phyloP scores from a whole-genome alignment of 1,139 yeast genomes.

The Suhomyces ambrosiae region DNA sequence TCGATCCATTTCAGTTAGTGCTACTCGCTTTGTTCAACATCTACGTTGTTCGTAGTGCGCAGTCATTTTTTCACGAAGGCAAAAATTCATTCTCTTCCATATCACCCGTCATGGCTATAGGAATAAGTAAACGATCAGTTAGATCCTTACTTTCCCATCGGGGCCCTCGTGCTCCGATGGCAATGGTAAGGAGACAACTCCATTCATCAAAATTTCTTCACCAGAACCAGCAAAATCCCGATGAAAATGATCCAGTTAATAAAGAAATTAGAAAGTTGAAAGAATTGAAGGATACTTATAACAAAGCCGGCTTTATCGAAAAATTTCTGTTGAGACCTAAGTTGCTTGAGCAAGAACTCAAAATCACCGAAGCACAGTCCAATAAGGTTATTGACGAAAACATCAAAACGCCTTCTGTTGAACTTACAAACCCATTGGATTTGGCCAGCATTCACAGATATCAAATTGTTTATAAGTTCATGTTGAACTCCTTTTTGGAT shows the following conservation, averaged over 20 bases:
- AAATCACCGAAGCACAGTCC: conserved; percentile 27
- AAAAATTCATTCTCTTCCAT: conserved; percentile 9
- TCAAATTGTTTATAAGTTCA: conserved; percentile 24
- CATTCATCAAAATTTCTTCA: conserved; percentile 2
- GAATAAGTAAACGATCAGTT: conserved; percentile 11
- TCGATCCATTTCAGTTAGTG: too few relatives aligned
- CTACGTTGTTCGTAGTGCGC: background rate
- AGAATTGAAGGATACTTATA: conserved; percentile 27
- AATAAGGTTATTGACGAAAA: conserved; percentile 20
- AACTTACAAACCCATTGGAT: conserved; percentile 26
- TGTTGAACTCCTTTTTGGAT: conserved; percentile 29
- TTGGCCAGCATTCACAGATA: conserved; percentile 21
- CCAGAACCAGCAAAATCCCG: conserved; percentile 6
- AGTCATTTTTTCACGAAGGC: conserved; percentile 18
- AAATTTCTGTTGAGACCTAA: conserved; percentile 27
- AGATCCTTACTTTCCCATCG: conserved; percentile 10
- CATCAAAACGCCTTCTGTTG: conserved; percentile 25
- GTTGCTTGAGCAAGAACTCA: conserved; percentile 30
- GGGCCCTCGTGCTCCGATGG: conserved; percentile 3
- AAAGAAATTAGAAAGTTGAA: conserved; percentile 23
- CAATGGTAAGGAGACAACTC: conserved; percentile 3
- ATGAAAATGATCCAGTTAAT: conserved; percentile 17
- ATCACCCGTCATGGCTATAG: conserved; percentile 6
- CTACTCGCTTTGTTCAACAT: too few relatives aligned
- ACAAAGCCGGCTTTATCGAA: conserved; percentile 31